Evolutionary conservation across 106 monocot genomes (phyloP).

Genomic region (Dactylorhiza incarnata): DNA sequence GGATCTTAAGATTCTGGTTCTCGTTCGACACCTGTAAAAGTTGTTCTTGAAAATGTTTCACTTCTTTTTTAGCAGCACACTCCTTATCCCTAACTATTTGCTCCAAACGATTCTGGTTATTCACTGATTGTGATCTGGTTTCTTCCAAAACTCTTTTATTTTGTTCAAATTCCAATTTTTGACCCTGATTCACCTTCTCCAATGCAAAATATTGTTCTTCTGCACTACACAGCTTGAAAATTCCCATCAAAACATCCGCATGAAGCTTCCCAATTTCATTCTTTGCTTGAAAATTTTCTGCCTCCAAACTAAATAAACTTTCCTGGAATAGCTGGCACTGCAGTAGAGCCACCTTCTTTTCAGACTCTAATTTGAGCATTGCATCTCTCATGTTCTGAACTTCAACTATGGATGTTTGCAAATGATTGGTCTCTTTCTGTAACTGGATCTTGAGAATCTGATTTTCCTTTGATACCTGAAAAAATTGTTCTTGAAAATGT

Average conservation of each 20-base stretch:
- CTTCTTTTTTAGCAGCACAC: not conserved
- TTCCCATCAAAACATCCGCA: conserved; percentile 6
- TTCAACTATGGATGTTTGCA: conserved; percentile 21
- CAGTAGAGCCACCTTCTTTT: conserved; percentile 34
- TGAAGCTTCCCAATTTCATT: conserved; percentile 20
- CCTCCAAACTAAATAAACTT: conserved; percentile 33
- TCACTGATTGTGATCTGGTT: not conserved
- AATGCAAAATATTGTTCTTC: conserved; percentile 7
- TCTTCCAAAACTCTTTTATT: not conserved
- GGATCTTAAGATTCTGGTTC: conserved; percentile 28
- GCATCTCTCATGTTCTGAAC: conserved; percentile 31
- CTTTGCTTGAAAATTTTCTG: conserved; percentile 22
- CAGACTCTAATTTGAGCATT: conserved; percentile 14
- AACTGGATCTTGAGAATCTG: conserved; percentile 22
- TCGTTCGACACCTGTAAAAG: conserved; percentile 15
- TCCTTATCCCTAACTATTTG: conserved; percentile 1
- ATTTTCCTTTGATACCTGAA: conserved; percentile 24
- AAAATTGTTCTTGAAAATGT: conserved; percentile 5
- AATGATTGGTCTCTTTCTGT: conserved; percentile 18
- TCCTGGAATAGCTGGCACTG: conserved; percentile 21
- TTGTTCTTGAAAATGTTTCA: conserved; percentile 3
- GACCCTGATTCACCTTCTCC: not conserved
- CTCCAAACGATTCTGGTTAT: conserved; percentile 2
- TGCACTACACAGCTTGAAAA: not conserved
- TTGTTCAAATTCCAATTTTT: not conserved